Evolutionary conservation across 2,329 filamentous ascomycete genomes (phyloP).

Genomic region (Trichoderma arundinaceum): DNA sequence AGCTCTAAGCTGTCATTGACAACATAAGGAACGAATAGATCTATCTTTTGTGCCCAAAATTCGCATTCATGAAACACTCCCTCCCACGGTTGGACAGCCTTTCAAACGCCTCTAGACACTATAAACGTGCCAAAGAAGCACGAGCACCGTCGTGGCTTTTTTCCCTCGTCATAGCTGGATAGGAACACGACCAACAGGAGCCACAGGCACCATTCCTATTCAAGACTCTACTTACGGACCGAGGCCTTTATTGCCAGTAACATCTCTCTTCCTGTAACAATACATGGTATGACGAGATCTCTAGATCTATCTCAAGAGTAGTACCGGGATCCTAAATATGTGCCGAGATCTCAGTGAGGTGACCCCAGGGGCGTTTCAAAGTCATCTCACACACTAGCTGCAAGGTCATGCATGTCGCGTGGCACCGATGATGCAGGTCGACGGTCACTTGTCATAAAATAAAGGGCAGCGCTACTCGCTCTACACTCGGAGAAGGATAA

Average conservation of each 20-base stretch:
- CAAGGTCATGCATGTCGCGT: neutral
- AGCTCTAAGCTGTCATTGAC: too few species aligned
- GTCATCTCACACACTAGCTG: neutral
- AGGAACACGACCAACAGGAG: neutral
- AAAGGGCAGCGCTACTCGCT: neutral
- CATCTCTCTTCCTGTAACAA: neutral
- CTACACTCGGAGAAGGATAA: neutral
- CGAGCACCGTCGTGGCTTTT: neutral
- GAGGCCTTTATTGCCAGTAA: neutral
- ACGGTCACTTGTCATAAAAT: neutral
- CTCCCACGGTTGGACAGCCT: too few species aligned
- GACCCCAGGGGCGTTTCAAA: neutral
- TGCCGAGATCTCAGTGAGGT: neutral
- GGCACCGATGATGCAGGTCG: neutral
- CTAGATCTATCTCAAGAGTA: too few species aligned
- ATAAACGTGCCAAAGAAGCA: too few species aligned
- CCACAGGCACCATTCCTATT: neutral
- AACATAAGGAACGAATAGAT: too few species aligned
- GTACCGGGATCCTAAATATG: neutral
- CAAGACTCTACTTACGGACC: too few species aligned
- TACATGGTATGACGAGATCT: slow-evolving; percentile 4
- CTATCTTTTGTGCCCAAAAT: too few species aligned
- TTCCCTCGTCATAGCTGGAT: neutral
- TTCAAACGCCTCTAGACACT: too few species aligned
- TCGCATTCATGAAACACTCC: too few species aligned